These are phyloP conservation scores for Torulaspora pretoriensis DNA, from an alignment of 1,139 yeast genomes.

Conservation along the genomic window DNA sequence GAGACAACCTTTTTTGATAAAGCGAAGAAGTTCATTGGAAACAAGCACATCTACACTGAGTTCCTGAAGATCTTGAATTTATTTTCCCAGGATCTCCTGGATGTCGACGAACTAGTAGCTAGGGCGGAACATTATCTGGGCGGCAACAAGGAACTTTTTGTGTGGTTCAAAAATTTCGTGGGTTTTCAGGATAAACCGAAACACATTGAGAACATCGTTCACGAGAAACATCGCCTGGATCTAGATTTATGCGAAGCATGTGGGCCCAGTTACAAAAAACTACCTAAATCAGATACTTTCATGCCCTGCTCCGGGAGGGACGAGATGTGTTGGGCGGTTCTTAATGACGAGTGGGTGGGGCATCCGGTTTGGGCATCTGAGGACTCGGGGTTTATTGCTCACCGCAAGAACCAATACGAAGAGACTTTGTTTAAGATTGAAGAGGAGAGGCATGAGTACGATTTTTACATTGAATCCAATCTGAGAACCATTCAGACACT, in stretches of 20 bases:
- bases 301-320: conserved; percentile 99
- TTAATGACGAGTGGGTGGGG: conserved; percentile 98
- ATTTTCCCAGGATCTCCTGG: conserved; percentile 86
- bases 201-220: conserved; percentile 80
- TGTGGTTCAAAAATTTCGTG: conserved; percentile 90
- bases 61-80: conserved; percentile 81
- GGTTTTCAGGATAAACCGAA: conserved; percentile 76
- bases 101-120: conserved; percentile 73
- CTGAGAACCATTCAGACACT: conserved; percentile 90
- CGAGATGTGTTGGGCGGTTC: conserved; percentile 98
- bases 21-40: conserved; percentile 84
- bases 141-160: conserved; percentile 68
- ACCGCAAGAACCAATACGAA: conserved; percentile 94
- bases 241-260: conserved; percentile 76
- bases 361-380: conserved; percentile 99
- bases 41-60: conserved; percentile 86
- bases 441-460: conserved; percentile 97
- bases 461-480: conserved; percentile 90
- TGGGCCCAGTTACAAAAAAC: conserved; percentile 89
- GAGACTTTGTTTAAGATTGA: conserved; percentile 92
- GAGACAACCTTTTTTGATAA: conserved; percentile 89
- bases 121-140: conserved; percentile 85
- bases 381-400: conserved; percentile 97
- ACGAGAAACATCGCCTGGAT: conserved; percentile 86
- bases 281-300: conserved; percentile 91